phyloP scores from a whole-genome alignment of 129 eudicot species.

The Erigeron canadensis region DNA sequence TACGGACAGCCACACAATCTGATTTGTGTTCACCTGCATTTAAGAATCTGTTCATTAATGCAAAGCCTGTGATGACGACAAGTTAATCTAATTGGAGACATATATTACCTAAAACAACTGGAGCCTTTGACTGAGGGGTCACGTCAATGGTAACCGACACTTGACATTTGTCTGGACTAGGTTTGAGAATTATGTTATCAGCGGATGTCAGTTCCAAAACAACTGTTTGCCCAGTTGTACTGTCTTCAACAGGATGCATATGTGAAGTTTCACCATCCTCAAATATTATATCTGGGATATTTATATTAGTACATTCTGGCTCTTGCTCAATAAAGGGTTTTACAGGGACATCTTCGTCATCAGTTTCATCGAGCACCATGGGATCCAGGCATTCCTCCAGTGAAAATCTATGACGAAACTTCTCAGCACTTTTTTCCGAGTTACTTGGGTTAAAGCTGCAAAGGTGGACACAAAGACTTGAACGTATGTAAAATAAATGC shows the following conservation, averaged over 20 bases:
- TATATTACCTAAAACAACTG: slow-evolving; percentile 38
- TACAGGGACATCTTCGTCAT: slow-evolving; percentile 29
- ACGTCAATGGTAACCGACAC: slow-evolving; percentile 38
- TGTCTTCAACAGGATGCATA: slow-evolving; percentile 26
- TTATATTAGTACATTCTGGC: slow-evolving; percentile 24
- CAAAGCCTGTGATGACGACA: not conserved
- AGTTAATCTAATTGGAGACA: not conserved
- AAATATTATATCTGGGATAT: slow-evolving; percentile 1
- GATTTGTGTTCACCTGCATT: slow-evolving; percentile 42
- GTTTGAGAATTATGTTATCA: slow-evolving; percentile 34
- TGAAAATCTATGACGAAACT: slow-evolving; percentile 29
- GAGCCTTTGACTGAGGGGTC: slow-evolving; percentile 53
- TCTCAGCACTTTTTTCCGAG: slow-evolving; percentile 41
- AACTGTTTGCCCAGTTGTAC: slow-evolving; percentile 26
- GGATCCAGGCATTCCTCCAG: slow-evolving; percentile 56
- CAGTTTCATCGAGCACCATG: slow-evolving; percentile 43
- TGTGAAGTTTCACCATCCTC: slow-evolving; percentile 27
- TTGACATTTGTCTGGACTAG: slow-evolving; percentile 27
- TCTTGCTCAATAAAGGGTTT: slow-evolving; percentile 25
- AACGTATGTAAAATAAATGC: not conserved
- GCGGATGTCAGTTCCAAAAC: slow-evolving; percentile 29
- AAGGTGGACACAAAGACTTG: not conserved
- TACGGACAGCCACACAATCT: slow-evolving; percentile 48
- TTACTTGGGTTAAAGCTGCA: slow-evolving; percentile 34
- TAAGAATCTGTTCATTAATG: not conserved